These are phyloP conservation scores for Kurtzmaniella quercitrusa DNA, from an alignment of 1,139 yeast species.

Conservation along the genomic window DNA sequence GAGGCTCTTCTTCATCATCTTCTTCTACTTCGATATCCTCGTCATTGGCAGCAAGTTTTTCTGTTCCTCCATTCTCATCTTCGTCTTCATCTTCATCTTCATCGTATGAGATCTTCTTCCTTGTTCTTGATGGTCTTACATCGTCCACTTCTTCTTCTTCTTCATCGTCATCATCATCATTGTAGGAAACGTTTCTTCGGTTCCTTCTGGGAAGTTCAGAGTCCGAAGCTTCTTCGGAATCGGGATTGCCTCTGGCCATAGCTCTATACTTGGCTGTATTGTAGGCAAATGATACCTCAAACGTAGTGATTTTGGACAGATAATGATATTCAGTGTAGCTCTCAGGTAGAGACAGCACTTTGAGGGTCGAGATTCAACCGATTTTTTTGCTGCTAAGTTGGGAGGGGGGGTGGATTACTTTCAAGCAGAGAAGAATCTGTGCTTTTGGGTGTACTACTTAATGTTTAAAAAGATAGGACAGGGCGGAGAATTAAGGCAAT, in stretches of 20 bases:
- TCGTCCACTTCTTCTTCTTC: no score
- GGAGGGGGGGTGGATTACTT: no score
- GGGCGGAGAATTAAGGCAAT: no score
- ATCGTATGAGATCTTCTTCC: constrained; percentile 5
- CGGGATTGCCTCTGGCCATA: constrained; percentile 11
- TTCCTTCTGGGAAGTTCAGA: constrained; percentile 13
- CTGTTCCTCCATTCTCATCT: constrained; percentile 6
- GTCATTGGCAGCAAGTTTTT: constrained; percentile 6
- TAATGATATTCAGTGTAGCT: not conserved
- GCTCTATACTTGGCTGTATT: constrained; percentile 8
- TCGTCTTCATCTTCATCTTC: constrained; percentile 13
- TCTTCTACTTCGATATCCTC: constrained; percentile 10
- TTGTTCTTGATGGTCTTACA: constrained; percentile 9
- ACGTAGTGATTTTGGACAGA: constrained; percentile 2
- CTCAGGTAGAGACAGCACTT: not conserved
- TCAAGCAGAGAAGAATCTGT: no score
- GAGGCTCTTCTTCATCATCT: constrained; percentile 4
- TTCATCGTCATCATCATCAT: constrained; percentile 14
- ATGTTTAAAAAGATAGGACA: no score
- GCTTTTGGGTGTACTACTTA: no score
- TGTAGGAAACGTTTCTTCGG: constrained; percentile 13
- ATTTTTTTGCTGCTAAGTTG: no score
- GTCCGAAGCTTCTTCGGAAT: constrained; percentile 6
- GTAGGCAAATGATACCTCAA: constrained; percentile 10
- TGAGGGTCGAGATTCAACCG: not conserved